Evolutionary conservation across 192 early-diverging fungal species (phyloP).

Genomic region (Coemansia guatemalensis): DNA sequence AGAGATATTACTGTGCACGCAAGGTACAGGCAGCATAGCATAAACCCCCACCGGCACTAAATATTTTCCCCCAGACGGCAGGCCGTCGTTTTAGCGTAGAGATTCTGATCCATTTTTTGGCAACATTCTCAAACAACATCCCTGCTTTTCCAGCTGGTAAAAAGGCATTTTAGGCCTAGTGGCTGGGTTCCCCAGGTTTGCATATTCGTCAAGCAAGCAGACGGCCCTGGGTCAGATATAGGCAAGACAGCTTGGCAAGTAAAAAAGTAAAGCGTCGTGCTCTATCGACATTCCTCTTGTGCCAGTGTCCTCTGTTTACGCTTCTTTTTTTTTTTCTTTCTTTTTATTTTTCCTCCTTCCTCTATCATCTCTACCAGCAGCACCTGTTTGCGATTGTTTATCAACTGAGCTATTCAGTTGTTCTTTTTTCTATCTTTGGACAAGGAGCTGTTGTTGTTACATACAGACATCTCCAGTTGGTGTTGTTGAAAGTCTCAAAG

Average conservation of each 20-base stretch:
- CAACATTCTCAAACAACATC: too few relatives aligned
- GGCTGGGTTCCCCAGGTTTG: too few relatives aligned
- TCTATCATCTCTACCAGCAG: background rate
- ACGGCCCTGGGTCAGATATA: too few relatives aligned
- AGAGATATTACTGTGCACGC: background rate
- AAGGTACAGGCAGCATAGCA: too few relatives aligned
- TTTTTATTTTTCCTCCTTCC: background rate
- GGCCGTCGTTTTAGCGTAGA: too few relatives aligned
- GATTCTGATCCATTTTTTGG: too few relatives aligned
- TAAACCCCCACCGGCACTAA: too few relatives aligned
- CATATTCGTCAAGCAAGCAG: too few relatives aligned
- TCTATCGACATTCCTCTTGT: background rate
- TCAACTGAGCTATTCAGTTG: conserved; percentile 4
- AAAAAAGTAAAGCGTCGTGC: background rate
- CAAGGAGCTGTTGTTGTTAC: background rate
- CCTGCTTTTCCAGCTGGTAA: too few relatives aligned
- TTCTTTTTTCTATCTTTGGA: conserved; percentile 1
- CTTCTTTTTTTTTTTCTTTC: background rate
- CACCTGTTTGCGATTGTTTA: background rate
- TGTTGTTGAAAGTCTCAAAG: background rate
- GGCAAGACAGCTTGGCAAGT: too few relatives aligned
- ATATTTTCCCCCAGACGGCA: too few relatives aligned
- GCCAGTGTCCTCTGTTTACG: background rate
- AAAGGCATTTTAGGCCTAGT: too few relatives aligned
- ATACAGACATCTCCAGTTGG: background rate